Base-by-base conservation (phyloP, 805 yeast species). In the Candida fluviatilis region DNA sequence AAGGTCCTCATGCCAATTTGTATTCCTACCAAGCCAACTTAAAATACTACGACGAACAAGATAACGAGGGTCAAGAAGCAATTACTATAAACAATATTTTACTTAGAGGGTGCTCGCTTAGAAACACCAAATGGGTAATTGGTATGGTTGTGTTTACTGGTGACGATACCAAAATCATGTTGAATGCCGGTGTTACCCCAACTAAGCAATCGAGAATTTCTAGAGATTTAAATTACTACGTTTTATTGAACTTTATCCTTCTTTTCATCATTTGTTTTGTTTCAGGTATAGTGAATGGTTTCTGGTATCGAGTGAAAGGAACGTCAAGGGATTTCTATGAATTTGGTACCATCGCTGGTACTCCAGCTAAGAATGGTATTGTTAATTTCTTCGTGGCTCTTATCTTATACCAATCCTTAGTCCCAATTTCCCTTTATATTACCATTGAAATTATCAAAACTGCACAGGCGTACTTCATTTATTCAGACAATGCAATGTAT, bases 91-190 rank as follows among this genome's bases (percentile, higher is more conserved):
- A 82, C 55, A 84, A 84, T 53, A 51, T 84, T 55, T 60, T 85
- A 30, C 60, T 85, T 29, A 75, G 95, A 64, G 95, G 95, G 18
- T 83, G 87, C 51, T 69, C 76, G n/a, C 63, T 85, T 39, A 73
- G 93, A 62, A 85, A 85, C 53, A 84, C 93, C 1, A 82, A 81
- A 58, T 85, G 93, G 93, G 88, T 76, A 17, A 71, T 84, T 55
- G 93, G 93, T 40, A 51, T 84, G 18, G 93, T 84, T 13, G 66
- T 76, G 2, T 84, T 81, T 60, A 84, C 93, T 3, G 95, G 95
- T 53, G 71, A 70, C 33, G 93, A 85, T 47, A 76, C 95, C 3
- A 85, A 85, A 51, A 84, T 84, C 52, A 84, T 84, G 88, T 62
- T 84, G 44, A 85, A 85, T 58, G 72, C 91, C 2, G 93, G 93